These are phyloP conservation scores for Hyparrhenia diplandra DNA, from an alignment of 176 grass and related monocot genomes.

Conservation along the genomic window DNA sequence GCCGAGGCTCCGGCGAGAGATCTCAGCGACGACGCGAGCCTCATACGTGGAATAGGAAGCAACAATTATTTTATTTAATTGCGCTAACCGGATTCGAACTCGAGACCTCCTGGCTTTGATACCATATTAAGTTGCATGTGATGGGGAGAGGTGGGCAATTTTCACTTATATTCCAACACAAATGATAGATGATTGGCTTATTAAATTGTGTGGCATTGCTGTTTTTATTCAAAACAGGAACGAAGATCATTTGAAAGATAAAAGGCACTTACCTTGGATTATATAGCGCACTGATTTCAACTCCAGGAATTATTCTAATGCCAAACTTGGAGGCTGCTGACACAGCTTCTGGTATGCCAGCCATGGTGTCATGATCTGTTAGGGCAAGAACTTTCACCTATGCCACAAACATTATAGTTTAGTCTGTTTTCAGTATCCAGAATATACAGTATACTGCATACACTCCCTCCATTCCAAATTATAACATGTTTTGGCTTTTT, in stretches of 20 bases:
- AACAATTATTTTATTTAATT: no score
- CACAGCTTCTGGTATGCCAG: slow-evolving; percentile 77
- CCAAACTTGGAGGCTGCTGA: slow-evolving; percentile 61
- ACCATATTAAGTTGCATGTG: no score
- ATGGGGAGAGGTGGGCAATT: no score
- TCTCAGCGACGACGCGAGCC: no score
- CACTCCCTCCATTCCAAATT: no score
- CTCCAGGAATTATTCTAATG: slow-evolving; percentile 91
- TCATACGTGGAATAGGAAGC: no score
- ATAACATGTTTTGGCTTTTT: no score
- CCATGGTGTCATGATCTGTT: slow-evolving; percentile 96
- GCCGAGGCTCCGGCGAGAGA: no score
- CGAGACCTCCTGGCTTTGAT: no score
- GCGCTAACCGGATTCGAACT: no score
- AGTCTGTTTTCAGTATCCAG: slow-evolving; percentile 25
- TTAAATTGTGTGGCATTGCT: slow-evolving; percentile 8
- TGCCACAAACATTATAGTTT: slow-evolving; percentile 12
- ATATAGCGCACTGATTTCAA: slow-evolving; percentile 85
- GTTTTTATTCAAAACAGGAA: neutral
- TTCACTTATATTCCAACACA: no score
- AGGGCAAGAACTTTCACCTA: slow-evolving; percentile 95
- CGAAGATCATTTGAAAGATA: neutral
- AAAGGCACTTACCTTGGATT: slow-evolving; percentile 54
- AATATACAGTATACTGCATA: neutral
- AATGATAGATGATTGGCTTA: neutral